Evolutionary conservation across 208 protist species (phyloP), one percentile per base, ranked within the genome.

Genomic region (Porcisia hertigi): DNA sequence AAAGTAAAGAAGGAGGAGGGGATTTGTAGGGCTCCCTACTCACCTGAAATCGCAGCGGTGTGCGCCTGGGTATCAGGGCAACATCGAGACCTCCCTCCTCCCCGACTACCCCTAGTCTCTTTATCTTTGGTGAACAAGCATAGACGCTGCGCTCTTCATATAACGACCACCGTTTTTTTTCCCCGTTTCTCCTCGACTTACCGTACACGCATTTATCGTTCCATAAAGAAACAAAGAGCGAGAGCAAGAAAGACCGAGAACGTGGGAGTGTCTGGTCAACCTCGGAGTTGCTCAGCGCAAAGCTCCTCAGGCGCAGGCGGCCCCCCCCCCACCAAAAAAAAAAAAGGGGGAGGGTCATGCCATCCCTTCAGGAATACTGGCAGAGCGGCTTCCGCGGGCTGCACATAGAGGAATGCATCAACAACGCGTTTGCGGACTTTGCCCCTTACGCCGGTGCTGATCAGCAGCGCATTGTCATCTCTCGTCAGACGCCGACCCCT

Each of bases 381-480:
- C 74, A 85, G 43, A 64, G 85, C 41, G 88, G 88, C 43, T 70
- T 82, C 36, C 83, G 91, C 58, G 90, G 76, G 0, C 84, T 80
- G 30, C 79, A 90, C 73, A 91, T 93, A 39, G 92, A 96, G 58
- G 92, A 94, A 23, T 83, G 91, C 73, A 92, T 93, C 60, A 81
- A 80, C 64, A 80, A 76, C 71, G 82, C 76, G 36, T 94, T 96
- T 65, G 75, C 71, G 43, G 88, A 94, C 79, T 94, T 96, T 72
- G 87, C 92, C 3, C 92, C 92, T 6, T 96, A 94, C 77, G 92
- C 87, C 12, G 88, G 87, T 7, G 92, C 92, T 6, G 92, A 96
- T 45, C 85, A 92, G 62, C 87, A 90, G 71, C 87, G 87, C 43
- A 39, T 92, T 16, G 79, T 87, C 52, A 39, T 94, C 64, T 79